Evolutionary conservation across 768 basidiomycete species (phyloP), one percentile per base, ranked within the genome.

Genomic region (Thelephora ganbajun): DNA sequence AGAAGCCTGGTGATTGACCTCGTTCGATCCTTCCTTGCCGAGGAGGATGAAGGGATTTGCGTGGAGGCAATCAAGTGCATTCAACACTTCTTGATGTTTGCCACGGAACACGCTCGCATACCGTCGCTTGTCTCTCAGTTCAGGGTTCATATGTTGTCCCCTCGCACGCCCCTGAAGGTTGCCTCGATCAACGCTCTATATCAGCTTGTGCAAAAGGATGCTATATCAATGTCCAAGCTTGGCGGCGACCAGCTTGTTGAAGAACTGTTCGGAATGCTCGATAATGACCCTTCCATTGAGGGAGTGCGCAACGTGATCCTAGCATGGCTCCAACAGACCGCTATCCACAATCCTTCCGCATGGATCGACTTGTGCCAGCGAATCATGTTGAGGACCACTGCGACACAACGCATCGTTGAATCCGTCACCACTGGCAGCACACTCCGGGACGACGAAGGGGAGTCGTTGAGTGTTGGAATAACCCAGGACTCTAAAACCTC

Each of bases 301-400:
- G 96, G 96, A 3, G 92, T 98, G 19, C 73, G 87, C 26, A 84
- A 89, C 52, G 91, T 97, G 49, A 98, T 98, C 55, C 70, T 77
- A 11, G 89, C 85, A 53, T 99, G 96, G 96, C 69, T 98, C 6
- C 79, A 85, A 52, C 96, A 99, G 62, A 98, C 96, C 0, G 93
- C 90, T 1, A 72, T 87, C 16, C 77, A 87, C 48, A 88, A 92
- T 51, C 94, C 96, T 0, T 91, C 86, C 0, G 96, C 93, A 1
- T 99, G 96, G 96, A 96, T 99, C 48, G 92, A 93, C 58, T 72
- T 98, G 1, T 98, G 94, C 57, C 94, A 97, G 62, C 72, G 91
- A 20, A 98, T 99, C 59, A 97, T 99, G 91, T 81, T 88, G 5
- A 74, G 88, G 9, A 93, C 91, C 11, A 91, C 89, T 4, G 88